Conservation (phyloP, 2,329 filamentous ascomycete genomes). For the Ophiostoma angusticollis region DNA sequence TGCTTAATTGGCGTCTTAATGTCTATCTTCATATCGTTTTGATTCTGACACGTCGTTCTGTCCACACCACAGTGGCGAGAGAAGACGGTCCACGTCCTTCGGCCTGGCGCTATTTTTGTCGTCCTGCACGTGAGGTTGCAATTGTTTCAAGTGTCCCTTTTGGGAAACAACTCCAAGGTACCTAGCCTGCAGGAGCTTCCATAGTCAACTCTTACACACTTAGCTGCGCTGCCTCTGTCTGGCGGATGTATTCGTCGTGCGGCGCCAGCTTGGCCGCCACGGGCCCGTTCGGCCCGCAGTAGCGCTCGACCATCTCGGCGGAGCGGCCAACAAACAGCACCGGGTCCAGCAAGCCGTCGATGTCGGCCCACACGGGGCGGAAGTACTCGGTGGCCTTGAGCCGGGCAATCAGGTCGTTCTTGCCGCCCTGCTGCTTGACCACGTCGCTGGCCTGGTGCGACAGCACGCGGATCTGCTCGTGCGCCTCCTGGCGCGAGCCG, state of each 20-base stretch:
- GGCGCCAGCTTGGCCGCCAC: constrained; percentile 5
- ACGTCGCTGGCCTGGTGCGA: constrained; percentile 61
- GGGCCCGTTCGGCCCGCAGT: constrained; percentile 9
- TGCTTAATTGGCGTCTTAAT: too few relatives aligned
- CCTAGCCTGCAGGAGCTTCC: too few relatives aligned
- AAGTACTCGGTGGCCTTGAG: constrained; percentile 67
- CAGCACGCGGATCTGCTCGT: constrained; percentile 77
- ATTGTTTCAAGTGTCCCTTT: neutral
- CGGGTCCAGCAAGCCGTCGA: constrained; percentile 15
- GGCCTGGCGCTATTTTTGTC: too few relatives aligned
- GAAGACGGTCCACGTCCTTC: too few relatives aligned
- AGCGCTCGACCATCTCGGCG: constrained; percentile 29
- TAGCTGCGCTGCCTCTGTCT: constrained; percentile 6
- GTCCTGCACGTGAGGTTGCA: too few relatives aligned
- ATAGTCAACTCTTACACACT: constrained; percentile 2
- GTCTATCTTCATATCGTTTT: too few relatives aligned
- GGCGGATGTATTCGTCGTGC: constrained; percentile 7
- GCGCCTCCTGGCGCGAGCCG: constrained; percentile 63
- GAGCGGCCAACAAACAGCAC: constrained; percentile 27
- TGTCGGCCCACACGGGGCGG: constrained; percentile 53
- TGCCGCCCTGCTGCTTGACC: constrained; percentile 36
- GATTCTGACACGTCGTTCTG: too few relatives aligned
- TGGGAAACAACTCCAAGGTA: too few relatives aligned
- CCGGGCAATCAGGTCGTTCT: constrained; percentile 71
- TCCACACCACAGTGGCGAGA: too few relatives aligned